A percentile compares a stretch with the other conserved stretches of the same genome.
Evolutionary conservation across 2,329 filamentous ascomycete genomes (phyloP).

Genomic region (Fusarium globosum): DNA sequence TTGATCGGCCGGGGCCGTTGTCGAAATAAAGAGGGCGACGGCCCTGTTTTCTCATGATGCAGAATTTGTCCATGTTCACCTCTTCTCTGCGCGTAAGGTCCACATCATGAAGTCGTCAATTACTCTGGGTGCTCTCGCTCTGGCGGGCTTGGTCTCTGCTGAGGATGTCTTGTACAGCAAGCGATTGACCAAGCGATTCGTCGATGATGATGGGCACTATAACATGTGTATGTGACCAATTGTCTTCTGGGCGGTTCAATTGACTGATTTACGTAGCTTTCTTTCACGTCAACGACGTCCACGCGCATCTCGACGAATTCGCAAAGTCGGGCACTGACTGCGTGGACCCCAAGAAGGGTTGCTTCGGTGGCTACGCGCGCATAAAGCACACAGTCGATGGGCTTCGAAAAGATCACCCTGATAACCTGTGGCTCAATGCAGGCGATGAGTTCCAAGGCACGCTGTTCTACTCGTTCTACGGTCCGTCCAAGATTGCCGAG

Average conservation of each 20-base stretch:
- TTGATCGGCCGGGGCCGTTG: constrained; percentile 12
- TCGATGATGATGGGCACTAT: constrained; percentile 61
- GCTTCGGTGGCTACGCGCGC: constrained; percentile 72
- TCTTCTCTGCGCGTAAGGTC: neutral
- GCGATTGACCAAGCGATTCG: constrained; percentile 60
- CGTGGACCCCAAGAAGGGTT: constrained; percentile 64
- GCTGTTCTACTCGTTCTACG: constrained; percentile 74
- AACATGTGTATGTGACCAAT: constrained; percentile 58
- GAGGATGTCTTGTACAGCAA: constrained; percentile 63
- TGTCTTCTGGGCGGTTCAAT: neutral
- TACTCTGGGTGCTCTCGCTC: constrained; percentile 38
- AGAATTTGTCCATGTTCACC: neutral
- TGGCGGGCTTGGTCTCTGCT: constrained; percentile 46
- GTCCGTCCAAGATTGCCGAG: constrained; percentile 74
- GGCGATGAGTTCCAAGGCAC: constrained; percentile 79
- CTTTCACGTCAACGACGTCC: constrained; percentile 77
- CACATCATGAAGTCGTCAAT: constrained; percentile 40
- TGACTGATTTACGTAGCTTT: constrained; percentile 56
- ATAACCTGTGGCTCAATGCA: constrained; percentile 71
- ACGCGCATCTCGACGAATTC: constrained; percentile 74
- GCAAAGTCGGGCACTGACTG: constrained; percentile 71
- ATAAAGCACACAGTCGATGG: constrained; percentile 70
- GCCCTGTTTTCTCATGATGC: constrained; percentile 5
- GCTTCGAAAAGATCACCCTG: constrained; percentile 66
- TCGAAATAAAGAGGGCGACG: constrained; percentile 30